Evolutionary conservation across 306 rosid genomes (phyloP), one percentile per base, ranked within the genome.

Genomic region (Arachis stenosperma): DNA sequence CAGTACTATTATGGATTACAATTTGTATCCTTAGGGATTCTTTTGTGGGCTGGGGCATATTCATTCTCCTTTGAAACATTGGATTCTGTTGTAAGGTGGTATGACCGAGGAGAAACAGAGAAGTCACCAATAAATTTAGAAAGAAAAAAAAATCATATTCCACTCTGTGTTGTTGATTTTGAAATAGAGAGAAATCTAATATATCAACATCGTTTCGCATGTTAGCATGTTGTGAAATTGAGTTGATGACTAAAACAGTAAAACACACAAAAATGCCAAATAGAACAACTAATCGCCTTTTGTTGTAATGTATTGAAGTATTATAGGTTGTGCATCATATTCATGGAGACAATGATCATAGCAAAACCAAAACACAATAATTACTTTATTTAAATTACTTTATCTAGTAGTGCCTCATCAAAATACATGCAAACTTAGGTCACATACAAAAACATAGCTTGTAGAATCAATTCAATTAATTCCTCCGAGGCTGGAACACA

Each of bases 1-100:
- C 58, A 53, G 65, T 43, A 44, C 44, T 51, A 37, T 67, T 64
- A 30, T 65, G 72, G 15, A 56, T 29, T 56, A 54, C 57, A 64
- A 43, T 65, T 56, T 75, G 72, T 75, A 65, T 65, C 65, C 43
- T 55, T 9, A 65, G 65, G 48, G 44, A 13, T 29, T 48, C 48
- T 14, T 8, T 65, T 54, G 44, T 22, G 39, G 48, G 67, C 60
- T 15, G 17, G 59, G 65, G 69, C 42, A 13, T 52, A 12, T 73
- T 64, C 55, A 12, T 73, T 64, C 55, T 53, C 44, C 14, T 12
- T 42, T 64, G 56, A 64, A 64, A 53, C 54, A 64, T 14, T 64
- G 64, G 61, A 64, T 64, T n/a, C 30, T 74, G 46, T 29, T 74
- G 46, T 53, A 74, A 53, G 61, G 56, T 74, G 55, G 37, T 29